Evolutionary conservation across 768 basidiomycete species (phyloP).

Genomic region (Lactifluus pinguis): DNA sequence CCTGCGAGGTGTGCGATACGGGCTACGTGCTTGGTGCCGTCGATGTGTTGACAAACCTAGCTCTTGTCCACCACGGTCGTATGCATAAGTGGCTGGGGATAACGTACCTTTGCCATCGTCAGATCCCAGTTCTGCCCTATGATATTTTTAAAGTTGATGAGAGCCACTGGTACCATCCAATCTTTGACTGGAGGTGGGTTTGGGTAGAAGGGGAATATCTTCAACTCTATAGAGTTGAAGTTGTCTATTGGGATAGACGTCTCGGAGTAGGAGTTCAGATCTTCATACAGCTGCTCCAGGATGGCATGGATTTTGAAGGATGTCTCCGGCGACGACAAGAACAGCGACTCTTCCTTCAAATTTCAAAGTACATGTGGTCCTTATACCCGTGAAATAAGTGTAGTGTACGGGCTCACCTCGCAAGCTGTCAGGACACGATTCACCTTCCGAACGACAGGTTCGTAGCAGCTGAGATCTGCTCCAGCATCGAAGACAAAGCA

Average conservation of each 20-base stretch:
- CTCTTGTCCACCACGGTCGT: background rate
- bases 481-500: slow-evolving; percentile 93
- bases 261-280: slow-evolving; percentile 95
- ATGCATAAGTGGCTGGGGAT: background rate
- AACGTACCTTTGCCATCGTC: slow-evolving; percentile 71
- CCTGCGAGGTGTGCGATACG: slow-evolving; percentile 88
- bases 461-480: slow-evolving; percentile 91
- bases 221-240: slow-evolving; percentile 91
- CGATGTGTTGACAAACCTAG: slow-evolving; percentile 71
- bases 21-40: slow-evolving; percentile 87
- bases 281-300: slow-evolving; percentile 93
- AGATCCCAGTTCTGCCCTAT: slow-evolving; percentile 94
- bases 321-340: slow-evolving; percentile 67
- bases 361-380: background rate
- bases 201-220: slow-evolving; percentile 94
- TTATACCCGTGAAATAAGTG: background rate
- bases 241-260: slow-evolving; percentile 86
- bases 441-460: slow-evolving; percentile 91
- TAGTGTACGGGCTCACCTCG: slow-evolving; percentile 54
- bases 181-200: slow-evolving; percentile 85
- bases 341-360: slow-evolving; percentile 74
- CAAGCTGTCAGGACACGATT: slow-evolving; percentile 81
- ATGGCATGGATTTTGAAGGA: slow-evolving; percentile 68
- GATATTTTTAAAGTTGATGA: slow-evolving; percentile 74
- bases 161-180: slow-evolving; percentile 91